These are phyloP conservation scores for Eleusine coracana DNA, from an alignment of 176 grass and related monocot genomes.

Conservation along the genomic window DNA sequence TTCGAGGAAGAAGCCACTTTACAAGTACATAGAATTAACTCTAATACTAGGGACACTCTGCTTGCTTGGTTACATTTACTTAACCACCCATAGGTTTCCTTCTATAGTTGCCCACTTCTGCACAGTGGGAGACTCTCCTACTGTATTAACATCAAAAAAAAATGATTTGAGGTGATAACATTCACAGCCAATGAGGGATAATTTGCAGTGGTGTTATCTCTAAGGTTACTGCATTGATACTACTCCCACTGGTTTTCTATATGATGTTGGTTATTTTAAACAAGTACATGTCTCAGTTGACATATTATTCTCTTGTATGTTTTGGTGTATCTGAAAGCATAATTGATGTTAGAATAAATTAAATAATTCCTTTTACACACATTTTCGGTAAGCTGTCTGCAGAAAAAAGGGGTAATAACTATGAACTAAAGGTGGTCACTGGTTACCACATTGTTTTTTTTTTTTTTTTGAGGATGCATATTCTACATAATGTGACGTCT, in stretches of 20 bases:
- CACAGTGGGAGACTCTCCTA: no score
- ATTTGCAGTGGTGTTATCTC: slow-evolving; percentile 4
- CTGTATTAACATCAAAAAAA: no score
- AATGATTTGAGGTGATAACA: slow-evolving; percentile 18
- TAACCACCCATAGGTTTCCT: no score
- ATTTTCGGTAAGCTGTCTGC: background rate
- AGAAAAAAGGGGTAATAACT: background rate
- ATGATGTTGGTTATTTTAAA: background rate
- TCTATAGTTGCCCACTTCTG: no score
- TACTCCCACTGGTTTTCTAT: background rate
- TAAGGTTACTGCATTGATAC: background rate
- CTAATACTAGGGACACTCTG: no score
- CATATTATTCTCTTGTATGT: background rate
- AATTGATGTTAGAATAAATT: slow-evolving; percentile 21
- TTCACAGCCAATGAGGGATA: background rate
- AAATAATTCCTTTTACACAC: background rate
- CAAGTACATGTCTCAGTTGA: background rate
- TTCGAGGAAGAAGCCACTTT: no score
- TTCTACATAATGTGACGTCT: slow-evolving; percentile 16
- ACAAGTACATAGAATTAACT: no score
- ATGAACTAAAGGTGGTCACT: slow-evolving; percentile 1
- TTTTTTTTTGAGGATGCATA: background rate
- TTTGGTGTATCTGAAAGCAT: background rate
- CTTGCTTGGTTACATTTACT: no score
- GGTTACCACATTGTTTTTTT: background rate